Percentiles rank a stretch among this genome's conserved stretches.
These are phyloP conservation scores for Metschnikowia drakensbergensis DNA, from an alignment of 805 yeast species.

Conservation along the genomic window DNA sequence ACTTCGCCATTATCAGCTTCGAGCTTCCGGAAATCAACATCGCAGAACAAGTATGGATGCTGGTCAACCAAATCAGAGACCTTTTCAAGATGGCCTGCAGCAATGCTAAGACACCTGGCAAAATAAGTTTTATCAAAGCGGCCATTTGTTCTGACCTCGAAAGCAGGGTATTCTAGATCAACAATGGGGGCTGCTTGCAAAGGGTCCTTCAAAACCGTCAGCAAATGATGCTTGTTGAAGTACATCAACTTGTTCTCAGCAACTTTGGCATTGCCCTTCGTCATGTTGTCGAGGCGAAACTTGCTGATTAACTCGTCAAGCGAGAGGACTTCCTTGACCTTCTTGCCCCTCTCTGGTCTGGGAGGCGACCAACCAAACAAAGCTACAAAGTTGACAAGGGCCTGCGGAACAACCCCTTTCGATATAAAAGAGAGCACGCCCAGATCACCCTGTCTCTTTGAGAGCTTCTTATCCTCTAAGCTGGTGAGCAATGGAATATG, in stretches of 20 bases:
- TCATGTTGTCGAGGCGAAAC: conserved; percentile 69
- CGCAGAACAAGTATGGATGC: conserved; percentile 49
- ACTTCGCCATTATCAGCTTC: not conserved
- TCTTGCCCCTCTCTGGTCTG: conserved; percentile 45
- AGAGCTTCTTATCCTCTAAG: conserved; percentile 66
- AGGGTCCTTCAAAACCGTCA: conserved; percentile 37
- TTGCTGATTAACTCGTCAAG: conserved; percentile 48
- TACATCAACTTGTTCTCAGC: conserved; percentile 68
- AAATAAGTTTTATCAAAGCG: conserved; percentile 31
- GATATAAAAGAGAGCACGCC: conserved; percentile 58
- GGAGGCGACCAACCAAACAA: conserved; percentile 95
- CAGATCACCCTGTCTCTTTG: conserved; percentile 81
- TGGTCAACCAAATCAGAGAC: conserved; percentile 48
- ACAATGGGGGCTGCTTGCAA: conserved; percentile 34
- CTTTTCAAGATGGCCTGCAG: conserved; percentile 50
- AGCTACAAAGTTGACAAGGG: conserved; percentile 81
- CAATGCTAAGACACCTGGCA: conserved; percentile 34
- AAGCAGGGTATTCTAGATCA: conserved; percentile 24
- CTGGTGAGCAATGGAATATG: conserved; percentile 89
- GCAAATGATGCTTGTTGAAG: conserved; percentile 72
- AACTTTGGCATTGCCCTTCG: conserved; percentile 93
- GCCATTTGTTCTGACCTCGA: conserved; percentile 11
- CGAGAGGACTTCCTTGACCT: conserved; percentile 48
- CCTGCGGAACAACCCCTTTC: conserved; percentile 77
- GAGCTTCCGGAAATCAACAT: conserved; percentile 27